These are phyloP conservation scores for Desmodesmus armatus DNA, from an alignment of 139 green algal genomes.

Conservation along the genomic window DNA sequence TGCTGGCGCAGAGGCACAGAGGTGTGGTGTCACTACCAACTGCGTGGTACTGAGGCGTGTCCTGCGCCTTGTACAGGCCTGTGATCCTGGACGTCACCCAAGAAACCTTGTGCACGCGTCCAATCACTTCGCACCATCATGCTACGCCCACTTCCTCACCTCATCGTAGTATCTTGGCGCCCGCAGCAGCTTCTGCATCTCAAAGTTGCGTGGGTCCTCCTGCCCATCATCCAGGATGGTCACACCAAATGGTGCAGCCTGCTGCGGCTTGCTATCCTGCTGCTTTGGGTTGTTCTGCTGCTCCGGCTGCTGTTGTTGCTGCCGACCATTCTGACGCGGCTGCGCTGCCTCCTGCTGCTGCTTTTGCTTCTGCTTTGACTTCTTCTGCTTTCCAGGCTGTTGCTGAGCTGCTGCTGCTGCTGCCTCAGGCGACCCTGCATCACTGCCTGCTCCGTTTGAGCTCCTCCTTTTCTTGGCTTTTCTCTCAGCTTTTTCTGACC, in stretches of 20 bases:
- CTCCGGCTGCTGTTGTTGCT: not conserved
- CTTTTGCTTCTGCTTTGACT: not conserved
- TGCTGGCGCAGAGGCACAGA: no score
- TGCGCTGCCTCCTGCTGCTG: conserved; percentile 18
- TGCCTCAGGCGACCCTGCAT: not conserved
- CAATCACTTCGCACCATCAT: no score
- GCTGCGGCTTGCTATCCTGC: not conserved
- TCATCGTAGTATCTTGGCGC: conserved; percentile 35
- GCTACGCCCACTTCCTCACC: no score
- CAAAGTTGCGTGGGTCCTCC: conserved; percentile 20
- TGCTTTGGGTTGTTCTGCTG: not conserved
- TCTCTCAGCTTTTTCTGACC: no score
- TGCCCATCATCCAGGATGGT: not conserved
- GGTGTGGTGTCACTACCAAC: no score
- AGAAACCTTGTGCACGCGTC: no score
- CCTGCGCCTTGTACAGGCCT: no score
- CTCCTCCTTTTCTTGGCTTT: no score
- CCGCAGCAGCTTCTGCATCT: conserved; percentile 39
- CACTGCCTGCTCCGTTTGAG: no score
- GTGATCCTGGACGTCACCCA: no score
- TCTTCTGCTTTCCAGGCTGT: not conserved
- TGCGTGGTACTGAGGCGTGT: no score
- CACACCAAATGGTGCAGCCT: conserved; percentile 4
- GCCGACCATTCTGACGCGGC: not conserved
- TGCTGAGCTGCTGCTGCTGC: not conserved